These are phyloP conservation scores for Excoecaria agallocha DNA, from an alignment of 345 rosid species.

Conservation along the genomic window DNA sequence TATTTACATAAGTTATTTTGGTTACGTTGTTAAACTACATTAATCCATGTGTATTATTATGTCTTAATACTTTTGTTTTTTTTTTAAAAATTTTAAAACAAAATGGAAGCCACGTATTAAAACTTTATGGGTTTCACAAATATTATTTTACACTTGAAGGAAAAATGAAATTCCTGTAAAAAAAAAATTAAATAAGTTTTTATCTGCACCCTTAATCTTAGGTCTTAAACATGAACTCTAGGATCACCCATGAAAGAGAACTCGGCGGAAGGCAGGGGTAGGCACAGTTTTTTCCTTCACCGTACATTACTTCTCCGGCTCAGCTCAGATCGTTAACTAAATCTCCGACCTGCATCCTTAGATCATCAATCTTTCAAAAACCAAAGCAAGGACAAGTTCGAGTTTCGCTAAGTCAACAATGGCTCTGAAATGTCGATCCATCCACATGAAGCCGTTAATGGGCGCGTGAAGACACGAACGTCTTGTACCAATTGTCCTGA, in stretches of 20 bases:
- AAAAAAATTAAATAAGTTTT: neutral
- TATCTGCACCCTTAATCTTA: neutral
- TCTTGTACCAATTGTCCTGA: no score
- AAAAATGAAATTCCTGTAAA: neutral
- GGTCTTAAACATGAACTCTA: neutral
- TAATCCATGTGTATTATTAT: no score
- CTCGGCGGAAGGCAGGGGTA: neutral
- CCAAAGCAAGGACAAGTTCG: neutral
- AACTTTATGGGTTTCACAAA: no score
- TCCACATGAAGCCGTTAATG: neutral
- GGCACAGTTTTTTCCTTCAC: neutral
- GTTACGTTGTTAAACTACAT: no score
- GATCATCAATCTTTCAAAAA: neutral
- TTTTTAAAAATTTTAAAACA: no score
- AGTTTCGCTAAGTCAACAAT: neutral
- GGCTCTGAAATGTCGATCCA: slow-evolving; percentile 1
- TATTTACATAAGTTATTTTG: no score
- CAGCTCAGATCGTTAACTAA: neutral
- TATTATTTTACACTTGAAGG: no score
- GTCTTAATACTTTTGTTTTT: no score
- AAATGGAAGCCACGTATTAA: no score
- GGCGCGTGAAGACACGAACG: neutral
- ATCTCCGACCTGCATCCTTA: neutral
- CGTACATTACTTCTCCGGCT: neutral
- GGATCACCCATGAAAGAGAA: neutral